A percentile compares a stretch with the other conserved stretches of the same genome.
Evolutionary conservation across 345 rosid species (phyloP).

Genomic region (Raphanus raphanistrum): DNA sequence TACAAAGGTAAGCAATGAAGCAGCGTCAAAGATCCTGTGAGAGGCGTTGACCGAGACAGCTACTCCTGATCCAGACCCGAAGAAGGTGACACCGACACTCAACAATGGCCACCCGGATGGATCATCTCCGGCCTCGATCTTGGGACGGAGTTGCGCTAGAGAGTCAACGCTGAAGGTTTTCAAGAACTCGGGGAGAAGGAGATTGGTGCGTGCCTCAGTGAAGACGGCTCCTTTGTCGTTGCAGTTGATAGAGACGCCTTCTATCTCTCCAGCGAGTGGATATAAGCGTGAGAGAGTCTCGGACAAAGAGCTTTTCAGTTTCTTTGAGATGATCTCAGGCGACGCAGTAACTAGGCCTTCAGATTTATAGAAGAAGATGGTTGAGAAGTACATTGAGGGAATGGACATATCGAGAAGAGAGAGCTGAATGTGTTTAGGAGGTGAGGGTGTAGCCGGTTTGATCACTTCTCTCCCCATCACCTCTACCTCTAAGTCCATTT

Average conservation of each 20-base stretch:
- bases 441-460: not conserved
- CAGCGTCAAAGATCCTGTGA: not conserved
- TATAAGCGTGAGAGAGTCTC: not conserved
- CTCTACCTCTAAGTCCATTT: not conserved
- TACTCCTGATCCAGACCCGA: not conserved
- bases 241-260: not conserved
- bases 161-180: not conserved
- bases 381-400: not conserved
- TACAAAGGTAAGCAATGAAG: not conserved
- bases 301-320: not conserved
- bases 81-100: not conserved
- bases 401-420: not conserved
- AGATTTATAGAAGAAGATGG: not conserved
- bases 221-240: not conserved
- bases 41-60: not conserved
- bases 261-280: not conserved
- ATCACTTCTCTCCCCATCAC: not conserved
- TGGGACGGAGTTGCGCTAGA: not conserved
- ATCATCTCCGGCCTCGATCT: not conserved
- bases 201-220: not conserved
- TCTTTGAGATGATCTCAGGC: not conserved
- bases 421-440: not conserved
- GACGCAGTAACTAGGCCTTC: not conserved
- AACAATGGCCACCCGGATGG: not conserved
- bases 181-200: not conserved